Evolutionary conservation across 306 rosid species (phyloP).

Genomic region (Pyrus betulifolia): DNA sequence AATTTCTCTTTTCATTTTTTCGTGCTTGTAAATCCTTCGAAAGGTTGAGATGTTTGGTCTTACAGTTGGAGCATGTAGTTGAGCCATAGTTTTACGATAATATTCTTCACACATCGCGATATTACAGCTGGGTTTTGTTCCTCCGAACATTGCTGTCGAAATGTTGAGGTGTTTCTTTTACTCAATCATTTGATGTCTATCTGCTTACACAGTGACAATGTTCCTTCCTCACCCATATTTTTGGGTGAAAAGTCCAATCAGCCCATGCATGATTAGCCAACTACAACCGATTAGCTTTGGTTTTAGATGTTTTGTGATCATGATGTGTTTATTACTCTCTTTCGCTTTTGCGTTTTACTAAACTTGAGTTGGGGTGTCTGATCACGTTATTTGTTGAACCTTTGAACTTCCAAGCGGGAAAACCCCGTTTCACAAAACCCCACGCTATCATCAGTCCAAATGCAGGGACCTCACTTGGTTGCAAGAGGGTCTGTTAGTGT

Average conservation of each 20-base stretch:
- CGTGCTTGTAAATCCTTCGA: constrained; percentile 52
- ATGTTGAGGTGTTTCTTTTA: background rate
- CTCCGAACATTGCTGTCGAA: background rate
- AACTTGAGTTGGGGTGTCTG: no score
- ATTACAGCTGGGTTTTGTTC: background rate
- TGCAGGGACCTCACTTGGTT: no score
- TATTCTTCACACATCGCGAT: background rate
- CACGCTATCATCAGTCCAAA: no score
- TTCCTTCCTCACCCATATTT: background rate
- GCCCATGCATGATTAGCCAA: background rate
- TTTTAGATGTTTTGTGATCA: background rate
- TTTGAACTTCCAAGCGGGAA: no score
- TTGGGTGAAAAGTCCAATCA: background rate
- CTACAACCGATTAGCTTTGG: background rate
- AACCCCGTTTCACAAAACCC: no score
- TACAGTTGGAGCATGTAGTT: constrained; percentile 42
- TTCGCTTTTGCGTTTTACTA: background rate
- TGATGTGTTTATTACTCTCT: background rate
- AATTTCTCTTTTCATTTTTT: constrained; percentile 8
- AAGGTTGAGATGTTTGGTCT: constrained; percentile 44
- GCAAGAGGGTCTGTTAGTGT: no score
- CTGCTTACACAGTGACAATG: background rate
- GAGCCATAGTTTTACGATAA: constrained; percentile 33
- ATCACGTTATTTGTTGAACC: no score
- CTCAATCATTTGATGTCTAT: background rate